Evolutionary conservation across 75 land plant genomes (phyloP).

Genomic region (Pinus tabuliformis): DNA sequence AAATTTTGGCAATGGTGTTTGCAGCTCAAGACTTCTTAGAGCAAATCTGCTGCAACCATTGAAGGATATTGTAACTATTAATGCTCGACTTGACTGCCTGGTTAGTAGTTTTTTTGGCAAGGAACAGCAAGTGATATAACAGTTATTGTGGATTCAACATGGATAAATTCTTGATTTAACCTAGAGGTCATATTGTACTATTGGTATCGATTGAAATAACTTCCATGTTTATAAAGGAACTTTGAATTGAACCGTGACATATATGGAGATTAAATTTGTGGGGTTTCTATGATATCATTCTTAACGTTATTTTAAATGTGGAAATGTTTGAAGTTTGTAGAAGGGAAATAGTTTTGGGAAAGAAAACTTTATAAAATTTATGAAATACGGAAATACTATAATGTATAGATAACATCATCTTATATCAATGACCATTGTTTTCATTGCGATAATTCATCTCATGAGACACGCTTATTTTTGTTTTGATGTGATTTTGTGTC

Average conservation of each 20-base stretch:
- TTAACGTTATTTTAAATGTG: not conserved
- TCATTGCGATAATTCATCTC: too few relatives aligned
- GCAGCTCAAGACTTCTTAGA: constrained; percentile 86
- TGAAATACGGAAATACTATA: too few relatives aligned
- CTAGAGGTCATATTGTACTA: not conserved
- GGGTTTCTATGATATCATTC: not conserved
- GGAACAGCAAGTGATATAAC: not conserved
- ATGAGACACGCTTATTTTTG: too few relatives aligned
- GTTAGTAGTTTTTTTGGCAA: constrained; percentile 28
- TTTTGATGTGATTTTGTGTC: too few relatives aligned
- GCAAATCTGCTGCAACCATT: constrained; percentile 96
- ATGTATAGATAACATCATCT: too few relatives aligned
- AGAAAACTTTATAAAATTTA: too few relatives aligned
- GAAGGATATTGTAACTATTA: constrained; percentile 90
- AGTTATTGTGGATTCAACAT: not conserved
- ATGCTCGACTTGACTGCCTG: constrained; percentile 94
- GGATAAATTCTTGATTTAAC: not conserved
- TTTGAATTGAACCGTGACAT: not conserved
- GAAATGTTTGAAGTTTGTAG: too few relatives aligned
- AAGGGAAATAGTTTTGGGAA: too few relatives aligned
- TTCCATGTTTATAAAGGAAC: not conserved
- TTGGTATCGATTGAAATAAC: not conserved
- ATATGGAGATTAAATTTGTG: not conserved
- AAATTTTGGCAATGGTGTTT: constrained; percentile 10
- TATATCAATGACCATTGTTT: too few relatives aligned